Percentiles rank a stretch among this genome's conserved stretches.
Conservation (phyloP, 2,329 filamentous ascomycete species). For the Daldinia eschscholtzii region DNA sequence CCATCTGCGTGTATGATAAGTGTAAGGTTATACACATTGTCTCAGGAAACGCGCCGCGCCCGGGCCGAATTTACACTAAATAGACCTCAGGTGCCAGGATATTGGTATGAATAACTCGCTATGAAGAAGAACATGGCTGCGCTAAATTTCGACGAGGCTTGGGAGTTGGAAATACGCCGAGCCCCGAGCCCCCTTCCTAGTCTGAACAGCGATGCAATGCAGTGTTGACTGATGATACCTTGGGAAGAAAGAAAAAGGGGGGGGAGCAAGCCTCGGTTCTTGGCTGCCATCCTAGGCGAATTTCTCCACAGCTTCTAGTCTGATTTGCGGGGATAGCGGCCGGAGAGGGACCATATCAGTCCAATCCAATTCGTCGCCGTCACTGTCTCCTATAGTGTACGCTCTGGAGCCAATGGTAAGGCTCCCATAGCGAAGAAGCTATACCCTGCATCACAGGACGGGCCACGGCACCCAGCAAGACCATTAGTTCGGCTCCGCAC, state of each 20-base stretch:
- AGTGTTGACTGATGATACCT: neutral
- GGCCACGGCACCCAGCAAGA: conserved; percentile 8
- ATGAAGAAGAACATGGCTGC: conserved; percentile 5
- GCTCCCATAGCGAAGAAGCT: conserved; percentile 27
- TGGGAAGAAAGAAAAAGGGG: neutral
- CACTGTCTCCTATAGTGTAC: neutral
- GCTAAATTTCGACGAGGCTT: neutral
- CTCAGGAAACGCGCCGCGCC: conserved; percentile 9
- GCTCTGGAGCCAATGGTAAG: conserved; percentile 27
- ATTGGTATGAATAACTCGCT: neutral
- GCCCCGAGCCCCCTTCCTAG: neutral
- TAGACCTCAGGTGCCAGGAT: conserved; percentile 18
- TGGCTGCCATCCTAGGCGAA: neutral
- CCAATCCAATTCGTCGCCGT: conserved; percentile 19
- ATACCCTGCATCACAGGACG: conserved; percentile 10
- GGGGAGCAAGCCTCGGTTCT: conserved; percentile 6
- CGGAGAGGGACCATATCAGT: neutral
- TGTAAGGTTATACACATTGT: conserved; percentile 18
- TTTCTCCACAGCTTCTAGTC: neutral
- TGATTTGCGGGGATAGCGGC: conserved; percentile 2
- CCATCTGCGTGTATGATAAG: neutral
- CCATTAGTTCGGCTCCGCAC: conserved; percentile 11
- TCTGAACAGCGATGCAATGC: neutral
- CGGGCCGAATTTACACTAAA: conserved; percentile 22
- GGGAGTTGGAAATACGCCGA: neutral